phyloP scores from a whole-genome alignment of 257 asterid species.

The Prunella vulgaris region DNA sequence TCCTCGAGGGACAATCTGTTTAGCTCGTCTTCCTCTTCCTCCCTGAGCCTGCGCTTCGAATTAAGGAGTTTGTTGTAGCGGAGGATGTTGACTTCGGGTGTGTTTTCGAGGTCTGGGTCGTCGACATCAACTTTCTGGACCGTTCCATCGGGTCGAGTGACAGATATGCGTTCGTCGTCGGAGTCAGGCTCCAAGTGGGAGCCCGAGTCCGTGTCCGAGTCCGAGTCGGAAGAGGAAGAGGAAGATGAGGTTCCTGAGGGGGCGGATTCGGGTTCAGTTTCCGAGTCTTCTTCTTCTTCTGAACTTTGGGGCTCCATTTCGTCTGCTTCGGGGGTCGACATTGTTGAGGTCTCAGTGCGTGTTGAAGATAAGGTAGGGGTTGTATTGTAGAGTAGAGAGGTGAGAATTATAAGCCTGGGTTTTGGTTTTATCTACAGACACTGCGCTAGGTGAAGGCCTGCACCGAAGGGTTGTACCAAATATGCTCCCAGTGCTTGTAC shows the following conservation, averaged over 20 bases:
- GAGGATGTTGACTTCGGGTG: conserved; percentile 46
- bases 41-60: conserved; percentile 37
- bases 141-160: conserved; percentile 25
- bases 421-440: background rate
- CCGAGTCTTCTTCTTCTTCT: conserved; percentile 18
- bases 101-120: conserved; percentile 36
- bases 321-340: conserved; percentile 23
- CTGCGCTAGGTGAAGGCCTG: background rate
- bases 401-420: background rate
- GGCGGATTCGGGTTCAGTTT: conserved; percentile 23
- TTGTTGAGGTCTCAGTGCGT: conserved; percentile 21
- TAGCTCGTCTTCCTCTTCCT: conserved; percentile 43
- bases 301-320: conserved; percentile 8
- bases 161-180: conserved; percentile 25
- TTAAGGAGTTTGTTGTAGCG: conserved; percentile 33
- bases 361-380: conserved; percentile 37
- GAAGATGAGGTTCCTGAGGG: background rate
- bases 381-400: background rate
- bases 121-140: conserved; percentile 13
- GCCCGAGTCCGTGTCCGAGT: conserved; percentile 31
- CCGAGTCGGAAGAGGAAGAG: background rate
- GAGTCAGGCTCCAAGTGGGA: conserved; percentile 35
- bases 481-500: background rate
- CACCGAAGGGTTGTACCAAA: conserved; percentile 11
- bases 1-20: conserved; percentile 35